phyloP scores from a whole-genome alignment of 1,284 basidiomycete genomes.

The Sparassis latifolia region DNA sequence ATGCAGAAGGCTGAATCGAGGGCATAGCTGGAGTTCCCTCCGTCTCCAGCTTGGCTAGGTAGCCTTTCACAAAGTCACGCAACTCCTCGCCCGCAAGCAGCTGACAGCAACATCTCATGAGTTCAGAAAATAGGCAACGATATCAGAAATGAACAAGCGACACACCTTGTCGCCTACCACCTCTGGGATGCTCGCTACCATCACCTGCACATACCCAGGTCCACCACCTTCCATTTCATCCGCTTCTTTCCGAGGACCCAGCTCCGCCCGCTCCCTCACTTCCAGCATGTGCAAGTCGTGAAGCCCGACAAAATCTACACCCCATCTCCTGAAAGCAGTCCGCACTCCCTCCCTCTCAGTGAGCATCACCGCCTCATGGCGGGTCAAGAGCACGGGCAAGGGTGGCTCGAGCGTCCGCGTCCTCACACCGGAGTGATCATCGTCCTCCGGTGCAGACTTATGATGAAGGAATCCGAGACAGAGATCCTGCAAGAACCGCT shows the following conservation, averaged over 20 bases:
- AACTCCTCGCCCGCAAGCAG: conserved; percentile 59
- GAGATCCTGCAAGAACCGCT: conserved; percentile 68
- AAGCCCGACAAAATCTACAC: conserved; percentile 50
- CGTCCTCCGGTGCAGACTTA: neutral
- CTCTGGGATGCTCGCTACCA: conserved; percentile 53
- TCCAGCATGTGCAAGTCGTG: conserved; percentile 9
- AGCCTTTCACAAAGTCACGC: conserved; percentile 60
- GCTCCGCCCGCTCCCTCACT: no score
- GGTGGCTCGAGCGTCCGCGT: conserved; percentile 42
- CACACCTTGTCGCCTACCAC: conserved; percentile 64
- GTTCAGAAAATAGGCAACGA: neutral
- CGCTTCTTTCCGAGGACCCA: conserved; percentile 5
- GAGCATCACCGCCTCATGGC: conserved; percentile 51
- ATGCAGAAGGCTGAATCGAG: neutral
- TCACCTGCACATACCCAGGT: conserved; percentile 48
- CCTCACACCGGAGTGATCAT: conserved; percentile 27
- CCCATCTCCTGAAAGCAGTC: conserved; percentile 63
- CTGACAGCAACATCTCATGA: conserved; percentile 29
- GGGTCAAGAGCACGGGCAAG: conserved; percentile 55
- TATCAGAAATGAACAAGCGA: no score
- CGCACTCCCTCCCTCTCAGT: conserved; percentile 26
- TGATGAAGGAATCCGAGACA: conserved; percentile 49
- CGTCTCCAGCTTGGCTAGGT: conserved; percentile 41
- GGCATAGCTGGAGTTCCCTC: conserved; percentile 15
- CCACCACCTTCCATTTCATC: conserved; percentile 19